Conservation (phyloP, 2,329 filamentous ascomycete genomes). For the Elsinoe australis region DNA sequence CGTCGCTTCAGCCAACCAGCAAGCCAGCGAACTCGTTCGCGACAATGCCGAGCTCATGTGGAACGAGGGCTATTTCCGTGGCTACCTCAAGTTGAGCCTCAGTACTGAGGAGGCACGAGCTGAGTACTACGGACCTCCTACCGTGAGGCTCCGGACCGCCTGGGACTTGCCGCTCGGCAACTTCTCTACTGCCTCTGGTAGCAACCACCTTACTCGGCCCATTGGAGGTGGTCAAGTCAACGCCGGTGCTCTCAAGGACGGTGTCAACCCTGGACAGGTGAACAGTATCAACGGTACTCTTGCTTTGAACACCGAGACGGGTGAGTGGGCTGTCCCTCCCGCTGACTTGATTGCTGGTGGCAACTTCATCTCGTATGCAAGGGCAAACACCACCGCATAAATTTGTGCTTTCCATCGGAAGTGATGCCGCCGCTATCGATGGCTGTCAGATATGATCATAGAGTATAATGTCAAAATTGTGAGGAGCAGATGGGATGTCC, state of each 20-base stretch:
- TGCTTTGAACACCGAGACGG: conserved; percentile 31
- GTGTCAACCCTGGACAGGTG: conserved; percentile 19
- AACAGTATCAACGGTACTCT: conserved; percentile 27
- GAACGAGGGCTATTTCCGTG: conserved; percentile 63
- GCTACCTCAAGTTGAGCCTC: conserved; percentile 59
- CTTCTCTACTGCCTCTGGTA: conserved; percentile 56
- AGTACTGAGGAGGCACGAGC: conserved; percentile 49
- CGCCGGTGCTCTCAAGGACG: conserved; percentile 48
- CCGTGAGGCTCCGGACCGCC: conserved; percentile 49
- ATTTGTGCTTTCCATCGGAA: too few relatives aligned
- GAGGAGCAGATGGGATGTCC: neutral
- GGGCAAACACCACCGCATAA: conserved; percentile 8
- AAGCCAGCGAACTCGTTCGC: conserved; percentile 34
- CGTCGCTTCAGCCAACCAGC: conserved; percentile 42
- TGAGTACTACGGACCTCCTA: conserved; percentile 55
- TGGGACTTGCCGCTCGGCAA: conserved; percentile 60
- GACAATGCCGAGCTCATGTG: conserved; percentile 59
- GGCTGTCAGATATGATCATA: neutral
- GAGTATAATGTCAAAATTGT: neutral
- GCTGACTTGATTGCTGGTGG: conserved; percentile 4
- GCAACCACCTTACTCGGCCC: conserved; percentile 48
- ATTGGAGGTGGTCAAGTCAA: conserved; percentile 44
- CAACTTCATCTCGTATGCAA: conserved; percentile 5
- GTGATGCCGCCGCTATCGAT: too few relatives aligned
- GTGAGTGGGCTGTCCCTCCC: conserved; percentile 21